These are phyloP conservation scores for Phytophthora citricola DNA, from an alignment of 352 stramenopile species.

Conservation along the genomic window DNA sequence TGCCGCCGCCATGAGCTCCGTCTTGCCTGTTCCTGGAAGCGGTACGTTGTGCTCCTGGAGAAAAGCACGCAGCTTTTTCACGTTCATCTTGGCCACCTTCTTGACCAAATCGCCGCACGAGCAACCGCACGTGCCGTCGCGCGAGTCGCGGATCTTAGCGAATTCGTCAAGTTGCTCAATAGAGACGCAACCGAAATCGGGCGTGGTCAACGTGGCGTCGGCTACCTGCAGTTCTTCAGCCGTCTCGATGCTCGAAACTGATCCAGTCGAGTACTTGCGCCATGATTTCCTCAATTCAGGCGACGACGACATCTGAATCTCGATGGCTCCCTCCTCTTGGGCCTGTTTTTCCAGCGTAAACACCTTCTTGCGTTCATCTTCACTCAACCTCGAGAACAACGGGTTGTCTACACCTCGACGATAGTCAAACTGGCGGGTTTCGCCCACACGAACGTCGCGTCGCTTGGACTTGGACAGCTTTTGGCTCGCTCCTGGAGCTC, in stretches of 20 bases:
- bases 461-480: conserved; percentile 71
- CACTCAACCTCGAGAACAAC: conserved; percentile 76
- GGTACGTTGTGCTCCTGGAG: conserved; percentile 63
- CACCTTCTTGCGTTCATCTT: conserved; percentile 73
- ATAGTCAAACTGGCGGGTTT: conserved; percentile 88
- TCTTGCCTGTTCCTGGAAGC: conserved; percentile 58
- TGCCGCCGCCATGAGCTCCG: conserved; percentile 68
- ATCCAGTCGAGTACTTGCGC: conserved; percentile 44
- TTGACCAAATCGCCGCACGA: conserved; percentile 85
- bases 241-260: conserved; percentile 28
- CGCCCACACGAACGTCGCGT: conserved; percentile 56
- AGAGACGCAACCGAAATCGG: conserved; percentile 81
- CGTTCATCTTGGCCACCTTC: conserved; percentile 87
- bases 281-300: conserved; percentile 31
- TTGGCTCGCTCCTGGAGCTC: conserved; percentile 65
- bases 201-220: conserved; percentile 38
- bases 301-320: conserved; percentile 36
- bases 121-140: conserved; percentile 76
- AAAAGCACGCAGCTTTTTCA: conserved; percentile 80
- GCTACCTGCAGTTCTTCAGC: conserved; percentile 24
- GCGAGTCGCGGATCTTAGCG: conserved; percentile 80
- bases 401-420: conserved; percentile 72
- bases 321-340: conserved; percentile 33
- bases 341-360: conserved; percentile 53
- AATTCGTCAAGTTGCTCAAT: conserved; percentile 89